These are phyloP conservation scores for Pichia sp. DNA, from an alignment of 1,139 yeast genomes.

Conservation along the genomic window DNA sequence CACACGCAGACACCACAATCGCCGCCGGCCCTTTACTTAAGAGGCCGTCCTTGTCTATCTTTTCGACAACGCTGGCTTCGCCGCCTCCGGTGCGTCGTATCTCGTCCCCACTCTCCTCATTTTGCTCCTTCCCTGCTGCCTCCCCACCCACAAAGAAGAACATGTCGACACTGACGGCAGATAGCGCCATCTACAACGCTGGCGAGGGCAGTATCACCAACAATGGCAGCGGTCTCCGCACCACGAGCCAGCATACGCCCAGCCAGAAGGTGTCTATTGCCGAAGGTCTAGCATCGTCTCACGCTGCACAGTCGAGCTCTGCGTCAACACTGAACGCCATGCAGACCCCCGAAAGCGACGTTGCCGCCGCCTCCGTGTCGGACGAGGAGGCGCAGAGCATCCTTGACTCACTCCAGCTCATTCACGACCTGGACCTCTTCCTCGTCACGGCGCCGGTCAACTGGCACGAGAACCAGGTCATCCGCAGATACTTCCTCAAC, in stretches of 20 bases:
- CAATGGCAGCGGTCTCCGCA: too few species aligned
- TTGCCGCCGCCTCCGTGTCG: neutral
- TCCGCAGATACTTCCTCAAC: constrained; percentile 78
- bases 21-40: too few species aligned
- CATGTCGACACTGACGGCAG: constrained; percentile 11
- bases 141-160: too few species aligned
- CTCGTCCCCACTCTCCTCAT: too few species aligned
- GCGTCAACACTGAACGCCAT: neutral
- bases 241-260: constrained; percentile 2
- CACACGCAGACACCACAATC: too few species aligned
- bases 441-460: constrained; percentile 91
- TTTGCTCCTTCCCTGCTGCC: too few species aligned
- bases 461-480: constrained; percentile 88
- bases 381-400: constrained; percentile 8
- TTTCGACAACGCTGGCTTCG: neutral
- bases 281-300: neutral
- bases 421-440: constrained; percentile 77
- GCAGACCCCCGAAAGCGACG: constrained; percentile 2
- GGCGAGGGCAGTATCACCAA: constrained; percentile 7
- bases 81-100: too few species aligned
- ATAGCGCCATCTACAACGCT: neutral
- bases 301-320: constrained; percentile 1
- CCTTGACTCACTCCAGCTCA: constrained; percentile 52
- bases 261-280: constrained; percentile 1
- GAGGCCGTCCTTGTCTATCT: too few species aligned